phyloP scores from a whole-genome alignment of 1,284 basidiomycete species.

The Irpex sp. region DNA sequence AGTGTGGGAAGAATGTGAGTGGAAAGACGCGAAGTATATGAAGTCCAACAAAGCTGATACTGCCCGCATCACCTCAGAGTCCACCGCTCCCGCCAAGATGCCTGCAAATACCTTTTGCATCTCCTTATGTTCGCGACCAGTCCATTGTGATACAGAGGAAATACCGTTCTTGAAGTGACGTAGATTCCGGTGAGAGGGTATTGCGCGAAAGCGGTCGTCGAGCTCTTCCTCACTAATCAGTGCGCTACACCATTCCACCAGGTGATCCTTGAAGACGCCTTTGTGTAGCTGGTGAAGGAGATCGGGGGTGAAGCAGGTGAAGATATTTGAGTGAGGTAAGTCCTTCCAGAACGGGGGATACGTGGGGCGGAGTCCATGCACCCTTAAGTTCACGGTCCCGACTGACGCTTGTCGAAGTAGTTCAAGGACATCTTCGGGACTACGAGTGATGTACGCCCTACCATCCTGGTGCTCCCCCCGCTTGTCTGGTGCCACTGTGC shows the following conservation, averaged over 20 bases:
- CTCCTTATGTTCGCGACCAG: constrained; percentile 23
- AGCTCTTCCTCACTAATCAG: constrained; percentile 12
- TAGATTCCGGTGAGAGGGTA: constrained; percentile 12
- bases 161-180: constrained; percentile 22
- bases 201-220: constrained; percentile 12
- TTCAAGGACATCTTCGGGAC: constrained; percentile 3
- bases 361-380: constrained; percentile 9
- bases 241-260: constrained; percentile 20
- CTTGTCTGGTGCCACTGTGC: constrained; percentile 5
- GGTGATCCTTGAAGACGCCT: constrained; percentile 25
- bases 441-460: constrained; percentile 3
- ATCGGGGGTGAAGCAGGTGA: constrained; percentile 23
- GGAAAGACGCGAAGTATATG: constrained; percentile 19
- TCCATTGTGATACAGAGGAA: constrained; percentile 23
- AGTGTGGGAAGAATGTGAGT: constrained; percentile 14
- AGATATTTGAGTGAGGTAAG: constrained; percentile 23
- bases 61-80: constrained; percentile 7
- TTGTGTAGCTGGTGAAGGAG: constrained; percentile 28
- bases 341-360: constrained; percentile 25
- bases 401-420: neutral
- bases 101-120: constrained; percentile 23
- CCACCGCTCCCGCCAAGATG: constrained; percentile 11
- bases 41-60: constrained; percentile 23
- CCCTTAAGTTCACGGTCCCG: neutral
- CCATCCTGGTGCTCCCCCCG: constrained; percentile 11